Conservation (phyloP, 495 filamentous ascomycete genomes). For the Neurospora sp. region DNA sequence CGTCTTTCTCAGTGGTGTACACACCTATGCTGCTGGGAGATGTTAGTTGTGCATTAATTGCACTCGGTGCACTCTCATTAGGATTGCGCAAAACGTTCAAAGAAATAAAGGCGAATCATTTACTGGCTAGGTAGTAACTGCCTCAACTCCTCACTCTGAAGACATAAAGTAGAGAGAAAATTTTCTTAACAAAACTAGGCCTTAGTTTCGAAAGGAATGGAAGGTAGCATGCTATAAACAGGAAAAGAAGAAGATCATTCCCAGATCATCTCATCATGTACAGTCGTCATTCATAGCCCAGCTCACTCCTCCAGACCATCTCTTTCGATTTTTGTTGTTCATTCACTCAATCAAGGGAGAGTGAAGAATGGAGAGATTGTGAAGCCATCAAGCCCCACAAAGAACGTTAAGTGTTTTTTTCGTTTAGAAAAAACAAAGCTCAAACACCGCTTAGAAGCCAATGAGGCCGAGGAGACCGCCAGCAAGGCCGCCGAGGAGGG, state of each 20-base stretch:
- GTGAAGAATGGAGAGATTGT: background rate
- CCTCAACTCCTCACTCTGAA: background rate
- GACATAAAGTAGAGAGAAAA: background rate
- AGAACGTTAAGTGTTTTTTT: background rate
- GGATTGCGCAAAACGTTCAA: background rate
- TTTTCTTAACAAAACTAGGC: background rate
- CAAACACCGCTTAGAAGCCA: background rate
- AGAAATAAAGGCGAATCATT: background rate
- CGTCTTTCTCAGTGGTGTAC: background rate
- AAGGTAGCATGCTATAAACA: background rate
- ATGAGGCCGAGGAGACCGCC: slow-evolving; percentile 22
- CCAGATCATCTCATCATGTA: background rate
- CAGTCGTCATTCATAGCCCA: background rate
- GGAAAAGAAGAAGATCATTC: background rate
- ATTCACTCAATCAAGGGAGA: background rate
- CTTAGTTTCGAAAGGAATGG: background rate
- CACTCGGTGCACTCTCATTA: too few species aligned
- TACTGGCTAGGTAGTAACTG: background rate
- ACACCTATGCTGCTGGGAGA: background rate
- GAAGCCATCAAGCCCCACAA: background rate
- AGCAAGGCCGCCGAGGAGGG: slow-evolving; percentile 24
- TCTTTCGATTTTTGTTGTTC: background rate
- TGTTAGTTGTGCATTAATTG: too few species aligned
- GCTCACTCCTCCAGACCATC: background rate
- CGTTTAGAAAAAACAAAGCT: background rate